These are phyloP conservation scores for Trichomonascaceae sp. DNA, from an alignment of 1,139 yeast genomes.

Conservation along the genomic window DNA sequence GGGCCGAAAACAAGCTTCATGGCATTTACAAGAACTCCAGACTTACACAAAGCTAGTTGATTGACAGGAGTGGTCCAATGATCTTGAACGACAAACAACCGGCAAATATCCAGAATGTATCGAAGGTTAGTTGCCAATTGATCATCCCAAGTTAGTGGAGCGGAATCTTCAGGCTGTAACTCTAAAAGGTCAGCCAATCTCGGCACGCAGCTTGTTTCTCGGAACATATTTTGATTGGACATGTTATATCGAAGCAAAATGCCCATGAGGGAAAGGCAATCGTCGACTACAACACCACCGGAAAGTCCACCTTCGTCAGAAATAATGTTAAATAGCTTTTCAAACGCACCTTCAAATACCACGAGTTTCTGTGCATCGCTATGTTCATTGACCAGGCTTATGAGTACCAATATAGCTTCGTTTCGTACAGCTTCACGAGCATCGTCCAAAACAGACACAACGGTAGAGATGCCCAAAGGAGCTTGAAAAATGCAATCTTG, in stretches of 20 bases:
- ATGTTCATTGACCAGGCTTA: slow-evolving; percentile 76
- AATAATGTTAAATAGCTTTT: slow-evolving; percentile 66
- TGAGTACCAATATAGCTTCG: slow-evolving; percentile 70
- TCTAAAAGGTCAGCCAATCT: slow-evolving; percentile 52
- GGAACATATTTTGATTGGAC: slow-evolving; percentile 80
- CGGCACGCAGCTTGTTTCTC: slow-evolving; percentile 77
- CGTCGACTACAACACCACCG: slow-evolving; percentile 88
- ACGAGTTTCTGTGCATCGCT: slow-evolving; percentile 86
- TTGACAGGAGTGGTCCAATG: slow-evolving; percentile 57
- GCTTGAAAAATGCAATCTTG: slow-evolving; percentile 67
- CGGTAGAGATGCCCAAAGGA: slow-evolving; percentile 73
- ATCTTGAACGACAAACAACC: slow-evolving; percentile 68
- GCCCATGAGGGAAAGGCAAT: slow-evolving; percentile 70
- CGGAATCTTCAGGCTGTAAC: slow-evolving; percentile 23
- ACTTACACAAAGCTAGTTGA: slow-evolving; percentile 55
- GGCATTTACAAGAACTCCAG: slow-evolving; percentile 60
- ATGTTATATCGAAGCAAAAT: slow-evolving; percentile 76
- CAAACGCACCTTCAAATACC: slow-evolving; percentile 92
- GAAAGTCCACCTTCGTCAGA: slow-evolving; percentile 85
- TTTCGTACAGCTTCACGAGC: slow-evolving; percentile 83
- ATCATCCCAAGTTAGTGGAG: slow-evolving; percentile 13
- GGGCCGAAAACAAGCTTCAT: slow-evolving; percentile 63
- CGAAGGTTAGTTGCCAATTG: slow-evolving; percentile 42
- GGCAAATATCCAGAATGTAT: slow-evolving; percentile 65
- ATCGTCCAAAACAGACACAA: slow-evolving; percentile 67